Percentiles rank a stretch among this genome's conserved stretches.
phyloP scores from a whole-genome alignment of 202 grass and related monocot species.

The Setaria italica region DNA sequence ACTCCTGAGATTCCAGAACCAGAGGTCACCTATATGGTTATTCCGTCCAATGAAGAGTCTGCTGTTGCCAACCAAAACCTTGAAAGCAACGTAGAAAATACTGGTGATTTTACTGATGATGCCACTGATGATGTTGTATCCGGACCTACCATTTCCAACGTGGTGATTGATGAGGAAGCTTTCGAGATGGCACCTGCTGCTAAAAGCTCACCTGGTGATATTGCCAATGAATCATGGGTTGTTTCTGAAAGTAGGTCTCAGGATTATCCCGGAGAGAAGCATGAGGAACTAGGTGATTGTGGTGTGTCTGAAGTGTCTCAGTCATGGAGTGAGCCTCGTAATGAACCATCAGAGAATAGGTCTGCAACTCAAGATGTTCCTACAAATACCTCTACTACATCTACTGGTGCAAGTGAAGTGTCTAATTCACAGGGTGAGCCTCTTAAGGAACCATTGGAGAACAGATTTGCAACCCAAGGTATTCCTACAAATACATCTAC shows the following conservation, averaged over 20 bases:
- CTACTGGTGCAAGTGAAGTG: constrained; percentile 43
- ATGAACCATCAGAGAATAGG: constrained; percentile 32
- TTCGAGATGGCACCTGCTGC: constrained; percentile 22
- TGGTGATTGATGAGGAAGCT: constrained; percentile 25
- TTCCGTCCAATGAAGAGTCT: constrained; percentile 36
- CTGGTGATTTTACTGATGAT: constrained; percentile 13
- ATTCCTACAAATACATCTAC: constrained; percentile 35
- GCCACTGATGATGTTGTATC: constrained; percentile 14
- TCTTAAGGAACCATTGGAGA: constrained; percentile 35
- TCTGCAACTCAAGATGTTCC: constrained; percentile 35
- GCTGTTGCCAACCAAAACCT: constrained; percentile 24
- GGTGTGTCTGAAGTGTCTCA: constrained; percentile 40
- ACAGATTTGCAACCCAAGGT: constrained; percentile 35
- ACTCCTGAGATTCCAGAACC: constrained; percentile 38
- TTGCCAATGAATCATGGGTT: constrained; percentile 18
- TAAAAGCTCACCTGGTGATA: constrained; percentile 42
- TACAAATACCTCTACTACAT: constrained; percentile 42
- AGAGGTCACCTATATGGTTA: constrained; percentile 25
- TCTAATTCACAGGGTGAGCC: constrained; percentile 42
- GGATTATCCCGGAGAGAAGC: constrained; percentile 41
- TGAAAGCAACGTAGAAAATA: constrained; percentile 36
- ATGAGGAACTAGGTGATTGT: constrained; percentile 30
- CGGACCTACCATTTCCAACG: constrained; percentile 29
- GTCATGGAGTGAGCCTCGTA: constrained; percentile 36
- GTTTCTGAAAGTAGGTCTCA: constrained; percentile 49